Evolutionary conservation across 2,329 filamentous ascomycete species (phyloP), one percentile per base, ranked within the genome.

Genomic region (Fusarium cicatricum): DNA sequence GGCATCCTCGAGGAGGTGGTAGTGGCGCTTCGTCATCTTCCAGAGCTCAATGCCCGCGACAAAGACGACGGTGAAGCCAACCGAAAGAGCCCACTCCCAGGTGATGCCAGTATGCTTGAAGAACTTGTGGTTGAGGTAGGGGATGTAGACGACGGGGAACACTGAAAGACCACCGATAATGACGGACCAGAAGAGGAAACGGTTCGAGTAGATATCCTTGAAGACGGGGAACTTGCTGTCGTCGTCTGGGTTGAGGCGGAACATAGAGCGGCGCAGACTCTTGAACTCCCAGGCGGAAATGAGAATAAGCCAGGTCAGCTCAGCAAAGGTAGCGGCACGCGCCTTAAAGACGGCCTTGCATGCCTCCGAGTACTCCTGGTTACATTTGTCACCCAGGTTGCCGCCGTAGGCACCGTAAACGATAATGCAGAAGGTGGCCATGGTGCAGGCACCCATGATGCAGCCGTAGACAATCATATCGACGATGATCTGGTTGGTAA

Each of bases 381-480:
- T 91, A 78, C 88, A 91, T 65, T 85, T 77, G 4, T 67, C 53
- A 38, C 88, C 88, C 5, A 90, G 81, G 45, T 81, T 61, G 15
- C 82, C 82, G 47, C 73, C 74, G 53, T 85, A 81, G 63, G 77
- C 80, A 17, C 85, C 85, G 62, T 84, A 86, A 36, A 86, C 75
- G 53, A 85, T 75, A 63, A 90, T 89, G 50, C 89, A 83, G 42
- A 90, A 92, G 2, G 88, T 84, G 65, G 78, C 76, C 68, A 86
- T 80, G 39, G 81, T 88, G 58, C 91, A 85, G 2, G 80, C 83
- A 2, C 90, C 89, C 86, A 94, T 92, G 79, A 90, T 88, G 62
- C 87, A 69, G 21, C 91, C 91, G 70, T 94, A 93, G 15, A 92
- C 86, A 11, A 91, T 71, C 84, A 92, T 93, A 73, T 95, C 91